Evolutionary conservation across 805 yeast genomes (phyloP), one percentile per base, ranked within the genome.

Genomic region (Candida ulmi): DNA sequence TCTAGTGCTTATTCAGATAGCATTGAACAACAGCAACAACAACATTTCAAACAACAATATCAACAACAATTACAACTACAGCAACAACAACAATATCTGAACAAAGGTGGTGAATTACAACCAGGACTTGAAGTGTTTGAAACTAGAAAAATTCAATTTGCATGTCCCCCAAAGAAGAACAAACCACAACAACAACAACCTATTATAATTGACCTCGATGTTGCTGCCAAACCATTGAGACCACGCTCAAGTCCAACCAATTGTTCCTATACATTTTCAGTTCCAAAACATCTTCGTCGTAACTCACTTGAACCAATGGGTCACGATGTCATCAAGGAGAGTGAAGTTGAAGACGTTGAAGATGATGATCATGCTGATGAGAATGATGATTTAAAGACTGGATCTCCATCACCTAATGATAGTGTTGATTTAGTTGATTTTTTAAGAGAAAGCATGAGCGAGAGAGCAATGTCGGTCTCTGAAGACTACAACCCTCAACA

Each of bases 361-460:
- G 11, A 11, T 8, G 28, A 26, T 23, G 25, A 23, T 23, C 25
- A 23, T 23, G n/a, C n/a, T 23, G 12, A 12, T 26, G n/a, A 26
- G n/a, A 13, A 26, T 11, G n/a, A 11, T 9, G 28, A 26, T 12
- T 8, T 13, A 26, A 26, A 26, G 12, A 8, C 25, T 23, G n/a
- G n/a, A n/a, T 11, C 8, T 23, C 9, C 33, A 8, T 11, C 23
- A 4, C n/a, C 9, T 17, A 43, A 35, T 12, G 42, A 32, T 2
- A 16, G 17, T 7, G 35, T 53, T n/a, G 36, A 40, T 28, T 19
- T 53, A 24, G 26, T 50, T 11, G 49, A 51, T 24, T 51, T 53
- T 28, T 36, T 53, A 9, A 41, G 48, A 24, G 58, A 53, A 36
- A 46, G 53, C 21, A 16, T 34, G 2, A 48, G 47, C 17, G 42